Percentiles rank a stretch among this genome's conserved stretches.
Conservation (phyloP, 2,329 filamentous ascomycete genomes). For the Colletotrichum coccodes region DNA sequence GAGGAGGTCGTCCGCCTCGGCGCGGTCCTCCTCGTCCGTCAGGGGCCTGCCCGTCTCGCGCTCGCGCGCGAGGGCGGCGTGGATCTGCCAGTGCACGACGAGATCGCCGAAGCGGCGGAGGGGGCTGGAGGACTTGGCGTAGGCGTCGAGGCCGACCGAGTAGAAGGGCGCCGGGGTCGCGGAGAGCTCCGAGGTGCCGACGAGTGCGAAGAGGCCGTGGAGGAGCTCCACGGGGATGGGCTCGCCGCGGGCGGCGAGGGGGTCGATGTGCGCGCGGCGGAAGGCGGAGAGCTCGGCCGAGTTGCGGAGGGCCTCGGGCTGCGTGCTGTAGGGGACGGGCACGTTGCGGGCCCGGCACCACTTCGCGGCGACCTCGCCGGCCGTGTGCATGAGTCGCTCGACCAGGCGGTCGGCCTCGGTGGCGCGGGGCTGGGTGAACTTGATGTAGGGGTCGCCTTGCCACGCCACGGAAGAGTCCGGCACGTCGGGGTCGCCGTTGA, state of each 20-base stretch:
- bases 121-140: conserved; percentile 72
- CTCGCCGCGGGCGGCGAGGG: conserved; percentile 42
- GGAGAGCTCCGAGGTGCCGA: conserved; percentile 63
- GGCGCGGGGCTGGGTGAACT: conserved; percentile 45
- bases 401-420: conserved; percentile 50
- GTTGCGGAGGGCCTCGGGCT: conserved; percentile 53
- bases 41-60: conserved; percentile 43
- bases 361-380: conserved; percentile 68
- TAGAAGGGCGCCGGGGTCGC: conserved; percentile 65
- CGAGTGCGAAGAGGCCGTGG: conserved; percentile 45
- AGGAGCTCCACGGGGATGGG: conserved; percentile 44
- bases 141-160: conserved; percentile 67
- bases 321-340: conserved; percentile 67
- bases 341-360: conserved; percentile 70
- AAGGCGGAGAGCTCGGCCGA: conserved; percentile 48
- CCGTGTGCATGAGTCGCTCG: conserved; percentile 67
- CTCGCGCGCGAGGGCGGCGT: conserved; percentile 63
- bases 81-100: conserved; percentile 74
- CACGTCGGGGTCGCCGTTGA: background rate
- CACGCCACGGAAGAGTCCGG: conserved; percentile 43
- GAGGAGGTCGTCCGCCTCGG: conserved; percentile 47
- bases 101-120: conserved; percentile 73
- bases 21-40: conserved; percentile 33
- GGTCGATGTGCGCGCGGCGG: conserved; percentile 49
- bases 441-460: conserved; percentile 62